Evolutionary conservation across 1,139 yeast genomes (phyloP).

Genomic region (Suhomyces kunorum): DNA sequence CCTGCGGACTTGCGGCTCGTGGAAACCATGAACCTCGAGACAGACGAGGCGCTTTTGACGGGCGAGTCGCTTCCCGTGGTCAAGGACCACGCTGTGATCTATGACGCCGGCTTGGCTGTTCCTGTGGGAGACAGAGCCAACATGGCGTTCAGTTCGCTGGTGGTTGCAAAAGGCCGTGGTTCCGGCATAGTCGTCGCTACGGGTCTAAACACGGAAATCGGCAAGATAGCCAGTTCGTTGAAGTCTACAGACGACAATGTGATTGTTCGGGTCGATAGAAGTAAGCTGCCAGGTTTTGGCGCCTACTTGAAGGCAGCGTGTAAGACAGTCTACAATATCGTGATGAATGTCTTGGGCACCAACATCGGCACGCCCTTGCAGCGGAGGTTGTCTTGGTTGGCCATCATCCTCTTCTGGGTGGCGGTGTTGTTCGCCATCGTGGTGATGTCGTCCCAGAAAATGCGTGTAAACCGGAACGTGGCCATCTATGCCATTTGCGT

Average conservation of each 20-base stretch:
- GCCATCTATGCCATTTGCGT: constrained; percentile 84
- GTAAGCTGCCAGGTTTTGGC: constrained; percentile 14
- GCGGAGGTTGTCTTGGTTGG: constrained; percentile 66
- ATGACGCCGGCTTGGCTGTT: constrained; percentile 37
- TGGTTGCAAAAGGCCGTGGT: constrained; percentile 78
- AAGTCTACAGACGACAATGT: constrained; percentile 30
- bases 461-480: constrained; percentile 65
- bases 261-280: constrained; percentile 29
- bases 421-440: constrained; percentile 78
- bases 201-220: constrained; percentile 74
- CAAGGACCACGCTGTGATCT: constrained; percentile 50
- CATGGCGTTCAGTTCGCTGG: constrained; percentile 70
- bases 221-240: constrained; percentile 70
- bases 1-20: constrained; percentile 75
- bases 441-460: constrained; percentile 77
- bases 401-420: constrained; percentile 64
- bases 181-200: constrained; percentile 66
- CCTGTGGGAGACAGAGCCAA: constrained; percentile 80
- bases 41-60: constrained; percentile 78
- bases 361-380: constrained; percentile 78
- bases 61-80: constrained; percentile 81
- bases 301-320: constrained; percentile 20
- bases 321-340: constrained; percentile 29
- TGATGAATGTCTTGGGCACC: constrained; percentile 73
- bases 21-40: constrained; percentile 66